Base-by-base conservation (phyloP, 1,139 yeast genomes). In the Pichia norvegensis region DNA sequence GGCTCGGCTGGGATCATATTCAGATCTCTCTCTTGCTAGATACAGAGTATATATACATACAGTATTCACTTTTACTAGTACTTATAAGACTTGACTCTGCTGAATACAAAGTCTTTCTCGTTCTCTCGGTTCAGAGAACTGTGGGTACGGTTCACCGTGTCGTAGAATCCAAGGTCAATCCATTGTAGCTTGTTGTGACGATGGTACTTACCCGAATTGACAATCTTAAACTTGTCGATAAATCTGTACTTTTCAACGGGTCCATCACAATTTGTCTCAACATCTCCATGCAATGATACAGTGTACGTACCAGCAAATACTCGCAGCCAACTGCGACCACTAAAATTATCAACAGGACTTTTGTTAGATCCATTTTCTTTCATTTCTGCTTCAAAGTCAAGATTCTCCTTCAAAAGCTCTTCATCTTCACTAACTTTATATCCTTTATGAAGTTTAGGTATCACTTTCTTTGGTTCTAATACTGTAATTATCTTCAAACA, bases 71-170 rank as follows among this genome's bases (percentile, higher is more conserved):
- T 3, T 23, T 5, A 13, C 31, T 27, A 46, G 19, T 47, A 42
- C 6, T 29, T 35, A 47, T 73, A 78, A 23, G 80, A 73, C 48
- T 67, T 70, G 0, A 81, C 87, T 46, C 82, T 67, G 56, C 81
- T 78, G 55, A 86, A 87, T 56, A 74, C 76, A 62, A 84, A 87
- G 13, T 88, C 79, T 56, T 81, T 82, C 59, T 87, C 95, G 56
- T 85, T 84, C 41, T 69, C 72, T 48, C 84, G 63, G 6, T 79
- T 70, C 54, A 85, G 80, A 16, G 69, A 69, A 19, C 76, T 71
- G 14, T 67, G 63, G 42, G 76, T 81, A 1, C 79, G 81, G 21
- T 76, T 48, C 17, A 49, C 44, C 14, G 47, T 42, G 53, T 84
- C 73, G 23, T 76, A 64, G 8, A 78, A 79, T 53, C 74, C 76